These are phyloP conservation scores for Cladophialophora yegresii DNA, from an alignment of 2,329 filamentous ascomycete species.

Conservation along the genomic window DNA sequence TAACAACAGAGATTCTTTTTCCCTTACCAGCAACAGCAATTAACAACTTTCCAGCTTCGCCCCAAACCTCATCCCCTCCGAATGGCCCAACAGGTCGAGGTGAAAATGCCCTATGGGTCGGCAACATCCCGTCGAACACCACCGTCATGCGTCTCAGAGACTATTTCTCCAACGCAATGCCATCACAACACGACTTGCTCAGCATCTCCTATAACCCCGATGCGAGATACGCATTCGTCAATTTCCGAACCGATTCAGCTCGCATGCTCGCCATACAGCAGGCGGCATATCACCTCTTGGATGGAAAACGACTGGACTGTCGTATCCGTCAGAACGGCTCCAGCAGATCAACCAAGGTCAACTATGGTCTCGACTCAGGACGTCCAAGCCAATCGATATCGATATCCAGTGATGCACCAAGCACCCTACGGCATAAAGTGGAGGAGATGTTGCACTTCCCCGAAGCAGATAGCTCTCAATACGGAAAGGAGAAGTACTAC, in stretches of 20 bases:
- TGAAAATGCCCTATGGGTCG: conserved; percentile 28
- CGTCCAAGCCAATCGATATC: conserved; percentile 2
- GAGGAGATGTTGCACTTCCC: conserved; percentile 26
- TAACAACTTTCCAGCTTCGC: not conserved
- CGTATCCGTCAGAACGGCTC: conserved; percentile 23
- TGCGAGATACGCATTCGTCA: conserved; percentile 30
- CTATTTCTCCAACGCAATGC: conserved; percentile 21
- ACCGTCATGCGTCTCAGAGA: conserved; percentile 28
- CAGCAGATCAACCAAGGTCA: conserved; percentile 29
- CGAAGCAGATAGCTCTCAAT: conserved; percentile 20
- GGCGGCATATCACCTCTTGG: conserved; percentile 22
- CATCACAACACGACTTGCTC: conserved; percentile 13
- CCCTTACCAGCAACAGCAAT: not conserved
- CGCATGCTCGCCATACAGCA: conserved; percentile 23
- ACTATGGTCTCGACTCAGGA: conserved; percentile 20
- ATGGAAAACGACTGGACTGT: conserved; percentile 28
- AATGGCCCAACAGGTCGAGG: conserved; percentile 16
- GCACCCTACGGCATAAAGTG: conserved; percentile 15
- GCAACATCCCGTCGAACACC: conserved; percentile 27
- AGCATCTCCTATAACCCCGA: conserved; percentile 31
- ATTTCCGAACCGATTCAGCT: conserved; percentile 22
- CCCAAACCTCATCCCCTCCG: not conserved
- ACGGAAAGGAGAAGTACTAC: conserved; percentile 27
- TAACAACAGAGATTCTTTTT: too few species aligned
- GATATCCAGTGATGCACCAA: conserved; percentile 10